Evolutionary conservation across 148 eudicot species (phyloP), one percentile per base, ranked within the genome.

Genomic region (Spergularia bocconei): DNA sequence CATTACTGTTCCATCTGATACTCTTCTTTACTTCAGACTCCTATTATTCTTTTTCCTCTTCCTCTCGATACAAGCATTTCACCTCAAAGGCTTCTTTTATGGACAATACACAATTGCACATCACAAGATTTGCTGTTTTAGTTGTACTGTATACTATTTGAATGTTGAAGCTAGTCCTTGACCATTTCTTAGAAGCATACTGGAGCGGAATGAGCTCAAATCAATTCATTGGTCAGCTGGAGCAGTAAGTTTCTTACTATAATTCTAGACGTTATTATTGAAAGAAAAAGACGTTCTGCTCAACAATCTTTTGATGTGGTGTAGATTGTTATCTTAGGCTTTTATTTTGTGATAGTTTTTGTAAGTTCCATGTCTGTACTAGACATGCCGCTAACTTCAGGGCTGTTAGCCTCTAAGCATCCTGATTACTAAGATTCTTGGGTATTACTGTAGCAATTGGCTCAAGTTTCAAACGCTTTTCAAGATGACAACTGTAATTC

Each of bases 201-300:
- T 93, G 78, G 98, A 93, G 82, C 93, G 96, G 48, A 66, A 50
- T 68, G 98, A 93, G 80, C 90, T 93, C 63, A 75, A 79, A 72
- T 77, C 90, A 13, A 91, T 93, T 77, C 82, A 87, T 73, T 93
- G 98, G 98, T 80, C 96, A 73, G 79, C 96, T 72, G 88, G 87
- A 59, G 91, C 91, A 50, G 97, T 92, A 84, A 84, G 88, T 82
- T 69, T 63, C 63, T 63, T 79, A 51, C 53, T 38, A 51, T 47
- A n/a, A 63, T 7, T 20, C 16, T 69, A 19, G 60, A 23, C 12
- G 47, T 13, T 44, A 4, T 67, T 3, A 19, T 10, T 47, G 50
- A 17, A 44, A 41, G 53, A 52, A 66, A n/a, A 9, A 41, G 6
- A 41, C 44, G 70, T 29, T 62, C 53, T 66, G 52, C 70, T 41